Evolutionary conservation across 129 eudicot species (phyloP), one percentile per base, ranked within the genome.

Genomic region (Calendula officinalis): DNA sequence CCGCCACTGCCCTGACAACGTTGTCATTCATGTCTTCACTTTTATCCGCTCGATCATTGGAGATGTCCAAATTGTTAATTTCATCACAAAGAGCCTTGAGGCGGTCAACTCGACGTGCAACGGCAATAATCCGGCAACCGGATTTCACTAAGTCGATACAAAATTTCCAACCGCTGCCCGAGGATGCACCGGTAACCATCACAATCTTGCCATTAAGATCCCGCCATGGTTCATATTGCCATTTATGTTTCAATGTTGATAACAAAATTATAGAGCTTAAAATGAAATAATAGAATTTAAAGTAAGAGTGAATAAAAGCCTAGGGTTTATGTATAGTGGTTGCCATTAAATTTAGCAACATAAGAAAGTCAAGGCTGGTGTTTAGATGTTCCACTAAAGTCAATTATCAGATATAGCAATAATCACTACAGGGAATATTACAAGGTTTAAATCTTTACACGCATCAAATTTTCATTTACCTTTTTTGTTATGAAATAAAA

Each of bases 131-230:
- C 3, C 17, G 8, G 27, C 80, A 80, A 8, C 79, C 85, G 9
- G 73, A 63, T 45, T 67, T 76, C 7, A 81, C 85, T 3, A 76
- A 55, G 17, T 80, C 73, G 5, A 73, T 51, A 22, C 79, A 75
- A 3, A 76, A 71, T 12, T 72, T 73, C 6, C 75, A 34, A 2
- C 85, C 85, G 0, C 76, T 37, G 5, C 85, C 85, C 0, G 82
- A 62, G 8, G 81, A 75, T 30, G 85, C 82, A 1, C 85, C 85
- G 17, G 85, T 80, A 2, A 80, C 79, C 76, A 80, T 64, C 61
- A 80, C 79, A 8, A 76, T 43, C 44, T 61, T 76, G 34, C 66
- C 82, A 6, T 17, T 59, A 1, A 80, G 48, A 13, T 67, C 42
- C 11, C 10, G 8, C 83, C 83, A 67, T 47, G 68, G 67, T 46